These are phyloP conservation scores for Tuber microsphaerosporum DNA, from an alignment of 495 filamentous ascomycete genomes.

Conservation along the genomic window DNA sequence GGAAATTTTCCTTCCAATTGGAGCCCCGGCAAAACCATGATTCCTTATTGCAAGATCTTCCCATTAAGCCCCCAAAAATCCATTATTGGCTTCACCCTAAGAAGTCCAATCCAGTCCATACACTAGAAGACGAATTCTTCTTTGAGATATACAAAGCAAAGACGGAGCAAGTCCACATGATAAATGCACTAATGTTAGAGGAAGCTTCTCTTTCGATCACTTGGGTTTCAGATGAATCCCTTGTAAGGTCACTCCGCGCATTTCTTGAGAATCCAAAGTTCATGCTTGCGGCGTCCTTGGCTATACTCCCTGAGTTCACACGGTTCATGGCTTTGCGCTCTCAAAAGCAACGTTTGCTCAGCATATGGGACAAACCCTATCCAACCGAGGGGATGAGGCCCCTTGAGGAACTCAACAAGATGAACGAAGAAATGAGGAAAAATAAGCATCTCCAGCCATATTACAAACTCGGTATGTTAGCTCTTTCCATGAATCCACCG, in stretches of 20 bases:
- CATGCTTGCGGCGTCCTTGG: not conserved
- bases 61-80: constrained; percentile 1
- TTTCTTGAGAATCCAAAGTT: constrained; percentile 11
- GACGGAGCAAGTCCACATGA: not conserved
- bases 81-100: too few relatives aligned
- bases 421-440: not conserved
- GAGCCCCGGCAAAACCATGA: constrained; percentile 7
- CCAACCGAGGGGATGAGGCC: too few relatives aligned
- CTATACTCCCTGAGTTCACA: not conserved
- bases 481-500: not conserved
- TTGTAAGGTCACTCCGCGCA: constrained; percentile 6
- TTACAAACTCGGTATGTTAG: not conserved
- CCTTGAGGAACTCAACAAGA: not conserved
- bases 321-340: not conserved
- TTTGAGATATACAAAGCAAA: too few relatives aligned
- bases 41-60: constrained; percentile 21
- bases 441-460: not conserved
- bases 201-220: constrained; percentile 10
- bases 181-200: constrained; percentile 12
- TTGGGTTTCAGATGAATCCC: constrained; percentile 11
- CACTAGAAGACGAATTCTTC: too few relatives aligned
- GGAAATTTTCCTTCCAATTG: not conserved
- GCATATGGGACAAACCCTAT: not conserved
- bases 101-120: too few relatives aligned
- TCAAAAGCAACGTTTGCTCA: not conserved